Percentiles rank a stretch among this genome's conserved stretches.
phyloP scores from a whole-genome alignment of 106 monocot genomes.

The Dioscorea dumetorum region DNA sequence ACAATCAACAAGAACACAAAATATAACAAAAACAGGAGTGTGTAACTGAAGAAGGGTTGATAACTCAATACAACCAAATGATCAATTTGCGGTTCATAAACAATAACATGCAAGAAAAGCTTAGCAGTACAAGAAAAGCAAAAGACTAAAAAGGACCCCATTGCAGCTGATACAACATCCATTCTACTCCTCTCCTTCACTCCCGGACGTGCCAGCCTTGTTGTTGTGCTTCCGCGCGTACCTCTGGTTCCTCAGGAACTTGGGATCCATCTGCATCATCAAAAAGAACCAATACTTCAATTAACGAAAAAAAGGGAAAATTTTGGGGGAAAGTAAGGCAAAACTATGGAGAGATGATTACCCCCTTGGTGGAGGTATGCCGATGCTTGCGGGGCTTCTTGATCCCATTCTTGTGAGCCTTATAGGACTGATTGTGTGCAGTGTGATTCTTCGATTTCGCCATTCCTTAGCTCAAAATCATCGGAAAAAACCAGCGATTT shows the following conservation, averaged over 20 bases:
- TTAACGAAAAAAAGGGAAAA: neutral
- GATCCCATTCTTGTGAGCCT: constrained; percentile 22
- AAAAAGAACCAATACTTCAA: neutral
- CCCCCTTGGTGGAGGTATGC: constrained; percentile 17
- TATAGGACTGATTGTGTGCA: constrained; percentile 18
- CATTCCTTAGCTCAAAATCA: neutral
- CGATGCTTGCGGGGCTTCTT: constrained; percentile 17
- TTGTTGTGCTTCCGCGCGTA: constrained; percentile 40
- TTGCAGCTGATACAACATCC: neutral
- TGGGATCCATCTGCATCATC: constrained; percentile 31
- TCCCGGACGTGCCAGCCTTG: constrained; percentile 9
- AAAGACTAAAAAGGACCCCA: no score
- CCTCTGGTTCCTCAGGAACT: constrained; percentile 46
- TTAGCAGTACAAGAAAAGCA: no score
- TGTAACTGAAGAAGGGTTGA: no score
- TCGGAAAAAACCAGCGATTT: no score
- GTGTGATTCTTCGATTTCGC: constrained; percentile 26
- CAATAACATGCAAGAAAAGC: no score
- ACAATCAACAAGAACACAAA: no score
- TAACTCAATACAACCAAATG: no score
- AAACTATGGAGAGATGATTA: neutral
- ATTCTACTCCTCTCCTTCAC: constrained; percentile 22
- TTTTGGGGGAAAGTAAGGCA: neutral
- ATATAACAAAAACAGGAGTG: no score
- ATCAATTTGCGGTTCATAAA: no score